phyloP scores from a whole-genome alignment of 768 basidiomycete genomes.

The Panellus pusillus region DNA sequence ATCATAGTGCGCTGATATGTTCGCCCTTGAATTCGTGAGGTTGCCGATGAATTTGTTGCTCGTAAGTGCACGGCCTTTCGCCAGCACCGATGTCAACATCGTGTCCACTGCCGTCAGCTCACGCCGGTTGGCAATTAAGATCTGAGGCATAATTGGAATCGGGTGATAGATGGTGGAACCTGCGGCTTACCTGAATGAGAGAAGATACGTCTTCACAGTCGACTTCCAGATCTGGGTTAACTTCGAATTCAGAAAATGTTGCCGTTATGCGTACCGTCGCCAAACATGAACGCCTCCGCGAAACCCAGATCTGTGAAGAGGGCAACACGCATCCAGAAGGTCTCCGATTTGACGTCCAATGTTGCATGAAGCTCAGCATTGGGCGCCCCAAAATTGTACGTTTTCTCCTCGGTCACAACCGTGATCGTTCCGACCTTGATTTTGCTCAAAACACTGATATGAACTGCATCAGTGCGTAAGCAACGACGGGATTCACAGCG shows the following conservation, averaged over 20 bases:
- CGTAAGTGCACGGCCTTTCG: slow-evolving; percentile 14
- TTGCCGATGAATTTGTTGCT: slow-evolving; percentile 43
- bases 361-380: slow-evolving; percentile 7
- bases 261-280: slow-evolving; percentile 7
- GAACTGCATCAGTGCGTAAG: background rate
- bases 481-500: background rate
- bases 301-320: slow-evolving; percentile 20
- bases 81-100: slow-evolving; percentile 12
- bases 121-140: slow-evolving; percentile 18
- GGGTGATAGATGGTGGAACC: background rate
- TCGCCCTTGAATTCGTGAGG: slow-evolving; percentile 45
- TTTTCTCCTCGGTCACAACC: background rate
- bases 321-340: slow-evolving; percentile 18
- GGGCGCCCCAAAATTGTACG: slow-evolving; percentile 1
- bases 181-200: slow-evolving; percentile 14
- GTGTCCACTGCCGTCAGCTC: slow-evolving; percentile 8
- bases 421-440: slow-evolving; percentile 15
- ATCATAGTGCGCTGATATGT: slow-evolving; percentile 58
- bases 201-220: slow-evolving; percentile 19
- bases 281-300: slow-evolving; percentile 20
- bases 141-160: background rate
- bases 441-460: slow-evolving; percentile 9
- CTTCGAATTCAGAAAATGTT: too few species aligned
- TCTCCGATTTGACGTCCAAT: slow-evolving; percentile 10
- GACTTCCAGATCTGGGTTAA: slow-evolving; percentile 3